Base-by-base conservation (phyloP, 306 rosid genomes). In the Dryas alaskensis region DNA sequence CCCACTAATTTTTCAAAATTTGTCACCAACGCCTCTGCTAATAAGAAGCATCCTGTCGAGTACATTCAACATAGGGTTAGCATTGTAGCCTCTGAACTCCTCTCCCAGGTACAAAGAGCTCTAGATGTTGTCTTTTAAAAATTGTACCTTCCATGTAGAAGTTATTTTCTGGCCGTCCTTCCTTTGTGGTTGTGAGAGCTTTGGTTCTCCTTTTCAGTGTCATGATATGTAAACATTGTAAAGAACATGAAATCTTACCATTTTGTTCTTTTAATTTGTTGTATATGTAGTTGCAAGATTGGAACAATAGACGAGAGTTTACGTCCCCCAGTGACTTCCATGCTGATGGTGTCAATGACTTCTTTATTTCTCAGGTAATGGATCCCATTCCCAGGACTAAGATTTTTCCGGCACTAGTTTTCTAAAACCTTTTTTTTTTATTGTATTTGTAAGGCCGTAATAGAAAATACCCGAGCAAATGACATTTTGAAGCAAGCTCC, bases 311-410 rank as follows among this genome's bases (percentile, higher is more conserved):
- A 79, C 89, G 89, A 37, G 87, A 94, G 76, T 94, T 94, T 84
- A 87, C 95, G 64, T 82, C 90, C 65, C 95, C 96, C 50, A 82
- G 82, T 75, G 98, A 92, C 77, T 92, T 92, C 76, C 97, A 94
- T 83, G 96, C 97, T 74, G 99, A 92, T 70, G 97, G 96, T 49
- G 99, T 92, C 84, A 94, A 94, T 78, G 99, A 94, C 55, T 94
- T 79, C 82, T 94, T 94, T 82, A 92, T 87, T 87, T 87, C 99
- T 39, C 99, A 94, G 99, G 99, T 94, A 87, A 78, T 79, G 31
- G 67, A 76, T 69, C 50, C 42, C 66, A 22, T 72, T 69, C 49
- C 43, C 61, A 55, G 39, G 25, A 74, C 42, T 45, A 57, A 59
- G 13, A 40, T 47, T 57, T 66, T 65, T 25, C 49, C 54, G 39